Evolutionary conservation across 345 rosid species (phyloP), one percentile per base, ranked within the genome.

Genomic region (Lagerstroemia speciosa): DNA sequence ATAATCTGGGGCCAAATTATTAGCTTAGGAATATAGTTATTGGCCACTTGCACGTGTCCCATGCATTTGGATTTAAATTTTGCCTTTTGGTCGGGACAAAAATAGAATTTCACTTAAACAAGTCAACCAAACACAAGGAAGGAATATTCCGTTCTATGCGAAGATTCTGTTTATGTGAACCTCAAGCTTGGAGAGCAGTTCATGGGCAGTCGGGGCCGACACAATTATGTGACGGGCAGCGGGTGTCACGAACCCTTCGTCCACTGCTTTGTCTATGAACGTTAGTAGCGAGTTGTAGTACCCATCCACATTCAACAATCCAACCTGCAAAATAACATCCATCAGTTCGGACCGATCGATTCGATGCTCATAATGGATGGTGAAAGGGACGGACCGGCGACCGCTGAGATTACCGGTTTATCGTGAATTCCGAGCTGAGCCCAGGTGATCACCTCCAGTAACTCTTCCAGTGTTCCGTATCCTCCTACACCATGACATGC

Each of bases 241-340:
- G 33, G 90, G 86, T 4, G 86, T 73, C 63, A 89, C 70, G 83
- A 89, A 89, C 6, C 95, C 95, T 78, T 89, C 95, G 19, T 86
- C 95, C 2, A 89, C 92, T 9, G 95, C 92, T 73, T 89, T 89
- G 84, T 89, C 95, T 69, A 89, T 85, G 88, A 89, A 89, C 10
- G 88, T 80, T 61, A 89, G 69, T 1, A 89, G 83, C 11, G 95
- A 86, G 69, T 89, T 81, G 83, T 89, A 89, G 75, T 82, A 89
- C 4, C 95, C 95, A 74, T 86, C 95, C 34, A 85, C 92, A 60
- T 89, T 89, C 78, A 89, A 64, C 77, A 89, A 40, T 40, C 95
- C 95, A 22, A 89, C 92, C 95, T 89, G 88, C 48, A 14, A 14
- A 4, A 11, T 41, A 45, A 3, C 20, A 52, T 40, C 15, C 62